Evolutionary conservation across 345 rosid genomes (phyloP), one percentile per base, ranked within the genome.

Genomic region (Psidium guajava): DNA sequence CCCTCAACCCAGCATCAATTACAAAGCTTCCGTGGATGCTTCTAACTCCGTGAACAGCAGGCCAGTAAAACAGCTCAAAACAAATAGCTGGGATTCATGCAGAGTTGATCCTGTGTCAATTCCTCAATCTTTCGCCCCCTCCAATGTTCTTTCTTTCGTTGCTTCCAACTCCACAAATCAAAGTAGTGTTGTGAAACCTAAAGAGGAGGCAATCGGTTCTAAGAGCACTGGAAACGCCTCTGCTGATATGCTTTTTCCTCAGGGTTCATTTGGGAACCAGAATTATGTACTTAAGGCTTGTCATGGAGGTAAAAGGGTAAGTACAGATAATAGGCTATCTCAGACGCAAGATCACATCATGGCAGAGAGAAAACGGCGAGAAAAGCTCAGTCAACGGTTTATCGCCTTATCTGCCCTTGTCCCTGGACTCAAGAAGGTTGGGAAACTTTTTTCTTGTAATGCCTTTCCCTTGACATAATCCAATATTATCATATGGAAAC

Each of bases 361-460:
- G 82, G 96, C 96, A 21, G 96, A 94, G 85, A 90, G 96, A 86
- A 94, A 93, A 84, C 88, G 95, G 24, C 87, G 96, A 24, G 94
- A 94, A 87, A 92, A 90, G 93, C 94, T 94, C 86, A 94, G 95
- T 80, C 93, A 94, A 84, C 64, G 91, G 40, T 93, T 94, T 83
- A 93, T 92, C 47, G 96, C 96, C 82, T 81, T 94, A 22, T 92
- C 94, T 87, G 92, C 96, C 51, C 87, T 93, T 28, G 90, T 94
- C 83, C 96, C 96, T 74, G 96, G 93, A 84, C 92, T 94, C 32
- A 93, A 93, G 89, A 94, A 93, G 96, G 96, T 93, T 12, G 14
- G 57, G 13, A 52, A 47, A 27, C 13, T 52, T 49, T 49, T 49
- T 54, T 82, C 44, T 52, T 52, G 36, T 11, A 82, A 53, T 10